Conservation (phyloP, 2,329 filamentous ascomycete species). For the Acarospora socialis region DNA sequence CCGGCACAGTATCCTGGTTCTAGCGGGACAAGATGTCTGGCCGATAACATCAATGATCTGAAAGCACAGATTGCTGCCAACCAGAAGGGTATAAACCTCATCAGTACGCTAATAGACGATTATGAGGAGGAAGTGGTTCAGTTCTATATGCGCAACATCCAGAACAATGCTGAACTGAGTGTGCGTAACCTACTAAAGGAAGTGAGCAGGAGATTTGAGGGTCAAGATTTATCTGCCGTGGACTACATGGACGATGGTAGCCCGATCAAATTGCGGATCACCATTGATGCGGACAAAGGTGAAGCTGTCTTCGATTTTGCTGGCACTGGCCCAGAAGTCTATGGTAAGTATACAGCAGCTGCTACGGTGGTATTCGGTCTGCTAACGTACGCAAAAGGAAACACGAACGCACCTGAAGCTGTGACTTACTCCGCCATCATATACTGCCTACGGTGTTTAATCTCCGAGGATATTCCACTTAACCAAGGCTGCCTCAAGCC, state of each 20-base stretch:
- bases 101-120: conserved; percentile 59
- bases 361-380: background rate
- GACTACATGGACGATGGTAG: conserved; percentile 84
- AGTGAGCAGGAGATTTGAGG: conserved; percentile 54
- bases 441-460: conserved; percentile 69
- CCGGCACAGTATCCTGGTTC: conserved; percentile 63
- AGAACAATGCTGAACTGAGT: conserved; percentile 62
- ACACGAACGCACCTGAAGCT: conserved; percentile 68
- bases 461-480: conserved; percentile 67
- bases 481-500: conserved; percentile 76
- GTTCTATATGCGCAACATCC: conserved; percentile 72
- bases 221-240: conserved; percentile 54
- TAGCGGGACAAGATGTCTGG: conserved; percentile 62
- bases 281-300: conserved; percentile 58
- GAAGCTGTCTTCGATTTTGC: conserved; percentile 66
- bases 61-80: conserved; percentile 81
- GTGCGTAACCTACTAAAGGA: conserved; percentile 60
- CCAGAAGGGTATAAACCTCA: conserved; percentile 69
- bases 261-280: conserved; percentile 59
- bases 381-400: conserved; percentile 26
- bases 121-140: conserved; percentile 66
- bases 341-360: conserved; percentile 34
- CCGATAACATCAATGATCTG: conserved; percentile 73
- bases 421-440: conserved; percentile 76
- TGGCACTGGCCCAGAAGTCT: conserved; percentile 67